These are phyloP conservation scores for Capsicum baccatum DNA, from an alignment of 257 asterid species.

Conservation along the genomic window DNA sequence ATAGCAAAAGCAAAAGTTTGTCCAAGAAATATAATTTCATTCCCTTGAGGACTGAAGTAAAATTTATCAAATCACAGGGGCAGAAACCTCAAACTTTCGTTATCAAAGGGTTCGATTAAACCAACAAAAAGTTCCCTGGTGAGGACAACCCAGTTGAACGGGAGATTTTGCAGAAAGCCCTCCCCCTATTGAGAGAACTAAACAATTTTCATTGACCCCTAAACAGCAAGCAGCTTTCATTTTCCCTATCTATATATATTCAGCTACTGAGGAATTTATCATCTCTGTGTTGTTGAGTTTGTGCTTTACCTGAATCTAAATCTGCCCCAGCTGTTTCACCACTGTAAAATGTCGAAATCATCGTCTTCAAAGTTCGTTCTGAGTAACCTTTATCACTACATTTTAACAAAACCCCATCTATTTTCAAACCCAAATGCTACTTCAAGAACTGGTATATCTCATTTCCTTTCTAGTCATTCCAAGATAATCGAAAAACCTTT, in stretches of 20 bases:
- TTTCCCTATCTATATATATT: background rate
- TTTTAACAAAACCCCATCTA: slow-evolving; percentile 55
- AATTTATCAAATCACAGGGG: background rate
- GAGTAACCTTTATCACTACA: slow-evolving; percentile 44
- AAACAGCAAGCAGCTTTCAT: background rate
- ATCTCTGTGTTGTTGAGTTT: slow-evolving; percentile 20
- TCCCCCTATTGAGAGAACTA: background rate
- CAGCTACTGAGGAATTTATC: background rate
- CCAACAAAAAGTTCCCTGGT: background rate
- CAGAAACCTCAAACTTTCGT: background rate
- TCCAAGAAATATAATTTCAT: background rate
- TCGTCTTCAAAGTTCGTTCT: slow-evolving; percentile 53
- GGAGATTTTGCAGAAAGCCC: background rate
- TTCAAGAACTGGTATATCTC: slow-evolving; percentile 48
- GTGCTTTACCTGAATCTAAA: slow-evolving; percentile 37
- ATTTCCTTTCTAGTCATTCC: slow-evolving; percentile 45
- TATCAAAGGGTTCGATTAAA: background rate
- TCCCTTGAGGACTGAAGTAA: background rate
- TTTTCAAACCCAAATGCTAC: slow-evolving; percentile 32
- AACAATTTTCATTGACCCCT: background rate
- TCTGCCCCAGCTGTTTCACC: background rate
- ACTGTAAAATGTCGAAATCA: slow-evolving; percentile 62
- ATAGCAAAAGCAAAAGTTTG: too few species aligned
- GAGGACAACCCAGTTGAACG: background rate
- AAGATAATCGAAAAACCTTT: slow-evolving; percentile 46